Evolutionary conservation across 768 basidiomycete genomes (phyloP), one percentile per base, ranked within the genome.

Genomic region (Pholiota microspora): DNA sequence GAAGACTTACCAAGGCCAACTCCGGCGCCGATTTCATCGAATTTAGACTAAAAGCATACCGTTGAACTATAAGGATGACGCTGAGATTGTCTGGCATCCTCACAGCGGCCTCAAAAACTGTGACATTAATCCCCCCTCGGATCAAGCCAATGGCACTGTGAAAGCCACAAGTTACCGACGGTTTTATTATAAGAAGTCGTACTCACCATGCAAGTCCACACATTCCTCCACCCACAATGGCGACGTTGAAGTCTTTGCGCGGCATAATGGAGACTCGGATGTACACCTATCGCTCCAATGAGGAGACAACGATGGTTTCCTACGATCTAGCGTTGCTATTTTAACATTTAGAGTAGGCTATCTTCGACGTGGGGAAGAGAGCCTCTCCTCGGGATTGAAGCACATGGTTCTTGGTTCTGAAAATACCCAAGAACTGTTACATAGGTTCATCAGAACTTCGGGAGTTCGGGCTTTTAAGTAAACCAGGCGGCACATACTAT

Each of bases 211-310:
- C 71, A 12, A 84, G 64, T 7, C 82, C 81, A 53, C 75, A 77
- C 64, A 84, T 75, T 9, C 83, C 82, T 18, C 81, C 81, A 21
- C 83, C 82, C 2, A 84, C 70, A 28, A 84, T 76, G 0, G 80
- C 81, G 25, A 84, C 71, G 25, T 69, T 67, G 56, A 82, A 76
- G 60, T 76, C 73, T 56, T 77, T 78, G 23, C 50, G 48, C 56
- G 24, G 25, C 32, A 28, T 38, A 10, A 38, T 15, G 16, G 18
- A 8, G 13, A 38, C 12, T 1, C 1, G 10, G n/a, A 35, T n/a
- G n/a, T 35, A 35, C 2, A 23, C 18, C 8, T 6, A 18, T 42
- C 23, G 40, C 40, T 7, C 36, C 10, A 23, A 42, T 42, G 40
- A 36, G 18, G 16, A 42, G 40, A 5, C 8, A 42, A 7, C 40